Conservation (phyloP, 2,329 filamentous ascomycete species). For the Ceratocystis destructans region DNA sequence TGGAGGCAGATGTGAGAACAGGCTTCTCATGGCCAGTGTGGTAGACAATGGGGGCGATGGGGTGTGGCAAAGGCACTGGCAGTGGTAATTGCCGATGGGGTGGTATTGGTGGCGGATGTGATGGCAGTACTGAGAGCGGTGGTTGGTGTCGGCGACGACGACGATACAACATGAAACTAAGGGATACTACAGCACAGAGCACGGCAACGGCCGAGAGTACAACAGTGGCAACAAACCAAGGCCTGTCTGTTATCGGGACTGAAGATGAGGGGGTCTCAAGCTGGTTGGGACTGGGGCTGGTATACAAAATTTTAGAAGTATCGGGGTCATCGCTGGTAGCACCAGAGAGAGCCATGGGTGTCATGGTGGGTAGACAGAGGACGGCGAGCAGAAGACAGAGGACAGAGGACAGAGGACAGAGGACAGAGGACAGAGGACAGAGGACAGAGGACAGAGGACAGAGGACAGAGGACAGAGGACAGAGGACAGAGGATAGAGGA, state of each 20-base stretch:
- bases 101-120: background rate
- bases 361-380: background rate
- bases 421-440: background rate
- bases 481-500: background rate
- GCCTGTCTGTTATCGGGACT: slow-evolving; percentile 13
- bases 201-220: slow-evolving; percentile 14
- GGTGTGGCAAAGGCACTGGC: background rate
- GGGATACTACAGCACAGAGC: slow-evolving; percentile 5
- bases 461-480: background rate
- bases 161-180: slow-evolving; percentile 14
- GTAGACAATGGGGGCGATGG: background rate
- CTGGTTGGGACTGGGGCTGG: background rate
- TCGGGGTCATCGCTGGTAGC: background rate
- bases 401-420: background rate
- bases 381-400: background rate
- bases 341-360: background rate
- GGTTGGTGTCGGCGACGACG: slow-evolving; percentile 6
- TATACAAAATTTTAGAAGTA: background rate
- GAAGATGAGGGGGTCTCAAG: background rate
- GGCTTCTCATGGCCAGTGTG: slow-evolving; percentile 4
- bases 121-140: background rate
- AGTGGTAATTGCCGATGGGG: background rate
- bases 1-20: background rate
- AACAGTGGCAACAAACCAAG: slow-evolving; percentile 17
- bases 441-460: background rate